Evolutionary conservation across 2,329 filamentous ascomycete species (phyloP).

Genomic region (Diaporthe sp.): DNA sequence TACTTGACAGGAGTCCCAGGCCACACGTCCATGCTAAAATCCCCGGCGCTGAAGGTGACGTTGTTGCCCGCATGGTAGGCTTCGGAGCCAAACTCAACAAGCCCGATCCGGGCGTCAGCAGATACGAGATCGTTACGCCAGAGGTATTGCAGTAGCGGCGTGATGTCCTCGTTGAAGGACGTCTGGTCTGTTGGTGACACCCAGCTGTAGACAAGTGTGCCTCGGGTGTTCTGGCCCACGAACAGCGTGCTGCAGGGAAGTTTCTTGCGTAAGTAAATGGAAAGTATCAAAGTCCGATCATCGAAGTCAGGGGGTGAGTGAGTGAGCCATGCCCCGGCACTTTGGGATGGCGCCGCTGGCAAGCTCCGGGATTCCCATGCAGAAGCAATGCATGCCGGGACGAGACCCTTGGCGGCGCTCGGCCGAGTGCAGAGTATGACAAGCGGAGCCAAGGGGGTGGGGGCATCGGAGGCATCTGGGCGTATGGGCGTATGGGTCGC

Average conservation of each 20-base stretch:
- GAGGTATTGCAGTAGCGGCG: conserved; percentile 50
- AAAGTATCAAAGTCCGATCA: neutral
- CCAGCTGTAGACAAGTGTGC: conserved; percentile 50
- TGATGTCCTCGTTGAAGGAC: conserved; percentile 49
- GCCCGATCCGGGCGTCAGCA: conserved; percentile 46
- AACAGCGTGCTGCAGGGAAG: conserved; percentile 46
- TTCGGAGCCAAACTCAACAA: conserved; percentile 51
- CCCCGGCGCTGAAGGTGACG: conserved; percentile 49
- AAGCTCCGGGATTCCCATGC: neutral
- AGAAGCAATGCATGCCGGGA: conserved; percentile 24
- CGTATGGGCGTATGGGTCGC: neutral
- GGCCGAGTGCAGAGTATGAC: conserved; percentile 27
- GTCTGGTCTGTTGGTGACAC: conserved; percentile 45
- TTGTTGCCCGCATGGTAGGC: conserved; percentile 47
- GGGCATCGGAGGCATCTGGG: neutral
- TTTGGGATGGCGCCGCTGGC: neutral
- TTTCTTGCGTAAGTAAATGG: conserved; percentile 13
- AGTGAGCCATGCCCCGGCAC: neutral
- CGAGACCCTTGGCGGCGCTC: conserved; percentile 23
- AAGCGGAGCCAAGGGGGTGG: neutral
- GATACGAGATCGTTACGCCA: conserved; percentile 48
- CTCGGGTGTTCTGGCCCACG: conserved; percentile 48
- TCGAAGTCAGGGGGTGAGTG: neutral
- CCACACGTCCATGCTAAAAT: conserved; percentile 46
- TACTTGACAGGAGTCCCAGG: conserved; percentile 38